These are phyloP conservation scores for Cytospora chrysosperma DNA, from an alignment of 2,329 filamentous ascomycete genomes.

Conservation along the genomic window DNA sequence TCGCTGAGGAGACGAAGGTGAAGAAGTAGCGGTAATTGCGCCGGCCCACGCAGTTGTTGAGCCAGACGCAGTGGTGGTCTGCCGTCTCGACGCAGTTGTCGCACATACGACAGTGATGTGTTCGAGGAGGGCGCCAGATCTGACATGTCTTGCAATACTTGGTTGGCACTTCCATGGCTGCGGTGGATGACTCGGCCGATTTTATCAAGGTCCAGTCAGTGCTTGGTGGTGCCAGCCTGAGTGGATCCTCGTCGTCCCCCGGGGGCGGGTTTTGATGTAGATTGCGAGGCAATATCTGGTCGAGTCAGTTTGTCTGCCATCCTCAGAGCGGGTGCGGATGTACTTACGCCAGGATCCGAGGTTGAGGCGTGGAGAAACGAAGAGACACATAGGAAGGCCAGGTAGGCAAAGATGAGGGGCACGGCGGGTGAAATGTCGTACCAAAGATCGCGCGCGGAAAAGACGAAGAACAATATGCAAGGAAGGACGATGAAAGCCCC, in stretches of 20 bases:
- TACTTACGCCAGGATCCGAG: slow-evolving; percentile 86
- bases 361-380: slow-evolving; percentile 92
- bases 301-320: slow-evolving; percentile 22
- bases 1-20: slow-evolving; percentile 79
- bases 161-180: slow-evolving; percentile 95
- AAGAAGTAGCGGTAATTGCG: slow-evolving; percentile 99
- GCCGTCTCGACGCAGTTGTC: slow-evolving; percentile 97
- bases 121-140: slow-evolving; percentile 93
- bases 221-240: slow-evolving; percentile 77
- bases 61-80: slow-evolving; percentile 97
- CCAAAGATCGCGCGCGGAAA: slow-evolving; percentile 84
- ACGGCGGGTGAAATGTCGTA: slow-evolving; percentile 82
- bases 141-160: slow-evolving; percentile 98
- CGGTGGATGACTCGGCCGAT: slow-evolving; percentile 69
- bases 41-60: slow-evolving; percentile 96
- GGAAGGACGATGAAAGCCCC: slow-evolving; percentile 78
- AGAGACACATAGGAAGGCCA: slow-evolving; percentile 87
- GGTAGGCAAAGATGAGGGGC: slow-evolving; percentile 84
- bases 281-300: slow-evolving; percentile 86
- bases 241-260: slow-evolving; percentile 74
- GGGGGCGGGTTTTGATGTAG: slow-evolving; percentile 81
- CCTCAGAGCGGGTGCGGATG: slow-evolving; percentile 3
- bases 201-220: slow-evolving; percentile 95
- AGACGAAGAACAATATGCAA: slow-evolving; percentile 77
- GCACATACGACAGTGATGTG: slow-evolving; percentile 94